phyloP scores from a whole-genome alignment of 2,329 filamentous ascomycete species.

The Waltergamsia citrina region DNA sequence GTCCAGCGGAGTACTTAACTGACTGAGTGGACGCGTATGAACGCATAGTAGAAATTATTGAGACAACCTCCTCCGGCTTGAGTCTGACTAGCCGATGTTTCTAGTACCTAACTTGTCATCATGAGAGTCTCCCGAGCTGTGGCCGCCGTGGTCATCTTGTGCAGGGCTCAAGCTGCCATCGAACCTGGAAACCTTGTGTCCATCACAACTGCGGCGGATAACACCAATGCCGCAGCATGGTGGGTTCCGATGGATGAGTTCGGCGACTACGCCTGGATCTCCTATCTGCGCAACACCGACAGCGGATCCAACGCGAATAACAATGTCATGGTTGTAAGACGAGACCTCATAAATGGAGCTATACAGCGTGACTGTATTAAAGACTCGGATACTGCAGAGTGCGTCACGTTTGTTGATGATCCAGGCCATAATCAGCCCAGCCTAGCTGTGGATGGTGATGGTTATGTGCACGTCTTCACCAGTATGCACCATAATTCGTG shows the following conservation, averaged over 20 bases:
- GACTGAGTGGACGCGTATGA: no score
- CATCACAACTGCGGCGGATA: conserved; percentile 10
- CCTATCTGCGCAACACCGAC: conserved; percentile 13
- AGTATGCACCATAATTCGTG: conserved; percentile 16
- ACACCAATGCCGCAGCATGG: conserved; percentile 13
- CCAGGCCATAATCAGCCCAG: conserved; percentile 13
- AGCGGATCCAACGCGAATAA: conserved; percentile 11
- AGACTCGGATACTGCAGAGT: conserved; percentile 7
- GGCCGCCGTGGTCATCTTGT: neutral
- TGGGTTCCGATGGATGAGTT: conserved; percentile 15
- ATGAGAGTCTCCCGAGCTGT: neutral
- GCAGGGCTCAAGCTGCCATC: conserved; percentile 6
- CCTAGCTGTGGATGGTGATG: conserved; percentile 13
- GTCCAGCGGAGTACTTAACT: no score
- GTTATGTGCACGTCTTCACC: conserved; percentile 15
- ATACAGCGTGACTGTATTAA: conserved; percentile 13
- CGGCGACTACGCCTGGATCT: conserved; percentile 12
- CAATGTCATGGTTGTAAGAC: conserved; percentile 14
- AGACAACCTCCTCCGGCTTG: no score
- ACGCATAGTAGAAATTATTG: neutral
- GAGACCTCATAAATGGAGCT: conserved; percentile 8
- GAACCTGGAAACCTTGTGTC: conserved; percentile 7
- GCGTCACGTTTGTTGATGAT: conserved; percentile 11
- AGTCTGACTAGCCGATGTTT: no score
- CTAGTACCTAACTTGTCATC: neutral